Base-by-base conservation (phyloP, 73 alveolate genomes). In the Tetrahymena borealis region DNA sequence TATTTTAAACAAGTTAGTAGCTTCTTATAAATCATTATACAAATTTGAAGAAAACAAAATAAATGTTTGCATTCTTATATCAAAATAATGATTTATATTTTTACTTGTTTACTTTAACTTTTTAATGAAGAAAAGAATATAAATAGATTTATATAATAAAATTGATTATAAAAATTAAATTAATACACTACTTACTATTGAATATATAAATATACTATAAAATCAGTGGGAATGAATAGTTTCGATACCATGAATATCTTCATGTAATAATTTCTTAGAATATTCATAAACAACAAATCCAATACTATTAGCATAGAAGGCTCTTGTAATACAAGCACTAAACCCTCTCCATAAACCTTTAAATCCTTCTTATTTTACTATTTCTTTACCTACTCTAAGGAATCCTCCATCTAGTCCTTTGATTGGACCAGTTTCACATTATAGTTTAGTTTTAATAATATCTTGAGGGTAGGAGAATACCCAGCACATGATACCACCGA, bases 301-400 rank as follows among this genome's bases (percentile, higher is more conserved):
- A 13, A 93, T 90, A 16, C 96, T 91, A 41, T 94, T 93, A 7
- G 95, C 94, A 32, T 93, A 90, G 39, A 94, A 78, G 0, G 97
- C 96, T 39, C 97, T 43, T 38, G 93, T 39, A n/a, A 95, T 18
- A 78, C 97, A 95, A 7, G 94, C 97, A 78, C 95, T 91, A 90
- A 95, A 95, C 18, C 97, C 97, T 85, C 90, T 94, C 97, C 97
- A 95, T 39, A 95, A 95, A 32, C 95, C 94, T 18, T 36, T 78
- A 7, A 94, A 33, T n/a, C 96, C 97, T 11, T 94, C 97, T 28
- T 78, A 33, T 12, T 79, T 40, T 8, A 91, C 37, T 32, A 94
- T 91, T 43, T 95, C 40, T 39, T 78, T 77, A 0, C 94, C 94
- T 39, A 96, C 94, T 37, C 90, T 93, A 39, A 94, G 6, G 33